phyloP scores from a whole-genome alignment of 2,329 filamentous ascomycete genomes.

The Penicillium sp. region DNA sequence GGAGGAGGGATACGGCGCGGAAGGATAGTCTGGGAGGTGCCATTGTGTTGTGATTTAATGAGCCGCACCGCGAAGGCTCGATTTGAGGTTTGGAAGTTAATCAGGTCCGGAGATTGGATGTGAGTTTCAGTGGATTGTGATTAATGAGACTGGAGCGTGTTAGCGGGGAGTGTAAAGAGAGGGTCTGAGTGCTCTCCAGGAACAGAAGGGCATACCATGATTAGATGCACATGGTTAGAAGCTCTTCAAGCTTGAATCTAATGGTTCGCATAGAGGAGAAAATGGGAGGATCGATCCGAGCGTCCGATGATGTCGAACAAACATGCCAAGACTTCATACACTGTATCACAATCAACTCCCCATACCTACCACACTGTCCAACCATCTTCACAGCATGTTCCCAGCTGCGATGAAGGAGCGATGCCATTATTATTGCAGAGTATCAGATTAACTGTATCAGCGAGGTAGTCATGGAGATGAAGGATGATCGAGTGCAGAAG shows the following conservation, averaged over 20 bases:
- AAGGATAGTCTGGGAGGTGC: slow-evolving; percentile 16
- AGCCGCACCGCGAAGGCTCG: not conserved
- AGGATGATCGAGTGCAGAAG: slow-evolving; percentile 1
- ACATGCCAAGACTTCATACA: slow-evolving; percentile 24
- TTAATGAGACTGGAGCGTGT: not conserved
- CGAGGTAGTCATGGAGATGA: not conserved
- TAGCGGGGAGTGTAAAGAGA: not conserved
- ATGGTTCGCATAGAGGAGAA: slow-evolving; percentile 10
- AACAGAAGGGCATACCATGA: not conserved
- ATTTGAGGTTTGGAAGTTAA: not conserved
- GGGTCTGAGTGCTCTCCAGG: not conserved
- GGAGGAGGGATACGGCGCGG: slow-evolving; percentile 11
- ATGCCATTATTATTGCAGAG: not conserved
- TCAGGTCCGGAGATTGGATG: not conserved
- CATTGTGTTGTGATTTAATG: slow-evolving; percentile 13
- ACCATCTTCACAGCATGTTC: not conserved
- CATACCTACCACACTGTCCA: not conserved
- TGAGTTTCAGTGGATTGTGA: not conserved
- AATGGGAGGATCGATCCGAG: not conserved
- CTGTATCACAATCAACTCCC: not conserved
- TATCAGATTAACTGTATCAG: not conserved
- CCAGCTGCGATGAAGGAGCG: not conserved
- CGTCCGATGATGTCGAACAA: slow-evolving; percentile 11
- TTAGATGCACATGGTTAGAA: no score
- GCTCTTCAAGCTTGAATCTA: slow-evolving; percentile 3